phyloP scores from a whole-genome alignment of 192 early-diverging fungal genomes.

The Spinellus fusiger region DNA sequence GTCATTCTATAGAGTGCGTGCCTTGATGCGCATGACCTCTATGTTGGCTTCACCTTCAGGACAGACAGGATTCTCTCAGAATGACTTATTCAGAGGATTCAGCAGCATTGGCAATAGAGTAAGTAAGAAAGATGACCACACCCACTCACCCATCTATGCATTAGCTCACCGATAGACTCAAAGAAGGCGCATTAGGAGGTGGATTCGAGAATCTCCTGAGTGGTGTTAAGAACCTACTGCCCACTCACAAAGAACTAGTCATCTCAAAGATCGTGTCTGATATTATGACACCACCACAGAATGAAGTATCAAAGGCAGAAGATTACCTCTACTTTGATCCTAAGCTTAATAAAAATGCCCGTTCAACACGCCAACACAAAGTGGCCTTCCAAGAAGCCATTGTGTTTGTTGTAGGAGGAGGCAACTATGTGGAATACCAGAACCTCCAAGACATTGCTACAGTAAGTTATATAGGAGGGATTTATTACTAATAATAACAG shows the following conservation, averaged over 20 bases:
- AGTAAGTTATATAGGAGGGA: conserved; percentile 31
- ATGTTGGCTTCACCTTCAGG: conserved; percentile 39
- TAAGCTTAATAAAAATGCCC: conserved; percentile 55
- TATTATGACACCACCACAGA: conserved; percentile 69
- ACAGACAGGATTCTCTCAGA: conserved; percentile 28
- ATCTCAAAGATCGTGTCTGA: conserved; percentile 79
- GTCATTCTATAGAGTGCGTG: conserved; percentile 39
- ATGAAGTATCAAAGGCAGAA: conserved; percentile 53
- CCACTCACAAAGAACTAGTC: conserved; percentile 83
- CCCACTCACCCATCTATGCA: neutral
- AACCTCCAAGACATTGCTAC: conserved; percentile 88
- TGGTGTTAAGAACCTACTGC: conserved; percentile 93
- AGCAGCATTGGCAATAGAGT: conserved; percentile 69
- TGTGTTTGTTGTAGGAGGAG: conserved; percentile 97
- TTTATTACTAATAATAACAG: conserved; percentile 13
- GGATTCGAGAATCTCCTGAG: conserved; percentile 72
- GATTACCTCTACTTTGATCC: conserved; percentile 92
- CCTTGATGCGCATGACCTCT: conserved; percentile 56
- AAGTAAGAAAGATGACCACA: neutral
- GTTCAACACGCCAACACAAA: conserved; percentile 36
- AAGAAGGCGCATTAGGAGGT: conserved; percentile 61
- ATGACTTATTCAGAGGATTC: conserved; percentile 54
- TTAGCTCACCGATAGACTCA: conserved; percentile 64
- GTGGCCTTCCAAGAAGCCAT: conserved; percentile 83
- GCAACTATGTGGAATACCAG: conserved; percentile 97